Conservation (phyloP, 2,329 filamentous ascomycete genomes). For the Camillea tinctor region DNA sequence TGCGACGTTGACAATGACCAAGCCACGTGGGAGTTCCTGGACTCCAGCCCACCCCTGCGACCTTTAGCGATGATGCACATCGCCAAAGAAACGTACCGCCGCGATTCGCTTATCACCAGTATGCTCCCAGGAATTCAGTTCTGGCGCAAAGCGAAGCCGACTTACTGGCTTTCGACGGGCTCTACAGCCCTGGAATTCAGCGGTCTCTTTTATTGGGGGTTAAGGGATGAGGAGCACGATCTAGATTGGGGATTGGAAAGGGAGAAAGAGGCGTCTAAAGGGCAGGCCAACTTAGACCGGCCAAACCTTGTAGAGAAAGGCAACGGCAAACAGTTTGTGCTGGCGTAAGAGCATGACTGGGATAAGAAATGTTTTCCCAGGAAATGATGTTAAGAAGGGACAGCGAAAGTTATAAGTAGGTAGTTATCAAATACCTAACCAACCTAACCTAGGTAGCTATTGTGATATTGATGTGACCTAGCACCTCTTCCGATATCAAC, state of each 20-base stretch:
- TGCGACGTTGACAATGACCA: not conserved
- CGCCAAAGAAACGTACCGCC: conserved; percentile 11
- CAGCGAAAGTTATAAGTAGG: not conserved
- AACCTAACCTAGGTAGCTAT: not conserved
- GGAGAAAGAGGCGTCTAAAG: not conserved
- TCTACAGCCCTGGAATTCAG: conserved; percentile 2
- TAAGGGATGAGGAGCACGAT: not conserved
- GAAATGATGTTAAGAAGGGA: not conserved
- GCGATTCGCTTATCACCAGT: not conserved
- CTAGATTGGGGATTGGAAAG: not conserved
- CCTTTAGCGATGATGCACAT: conserved; percentile 14
- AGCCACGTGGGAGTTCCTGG: conserved; percentile 4
- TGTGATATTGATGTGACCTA: not conserved
- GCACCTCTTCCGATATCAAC: not conserved
- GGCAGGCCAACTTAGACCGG: not conserved
- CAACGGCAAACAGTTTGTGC: conserved; percentile 6
- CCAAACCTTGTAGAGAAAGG: conserved; percentile 6
- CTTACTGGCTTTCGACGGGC: conserved; percentile 11
- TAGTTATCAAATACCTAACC: not conserved
- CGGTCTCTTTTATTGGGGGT: conserved; percentile 2
- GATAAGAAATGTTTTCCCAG: too few species aligned
- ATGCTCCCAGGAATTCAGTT: conserved; percentile 6
- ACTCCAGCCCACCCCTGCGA: not conserved
- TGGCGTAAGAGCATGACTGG: not conserved
- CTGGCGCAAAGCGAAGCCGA: conserved; percentile 3